These are phyloP conservation scores for Rhododendron molle DNA, from an alignment of 148 eudicot species.

Conservation along the genomic window DNA sequence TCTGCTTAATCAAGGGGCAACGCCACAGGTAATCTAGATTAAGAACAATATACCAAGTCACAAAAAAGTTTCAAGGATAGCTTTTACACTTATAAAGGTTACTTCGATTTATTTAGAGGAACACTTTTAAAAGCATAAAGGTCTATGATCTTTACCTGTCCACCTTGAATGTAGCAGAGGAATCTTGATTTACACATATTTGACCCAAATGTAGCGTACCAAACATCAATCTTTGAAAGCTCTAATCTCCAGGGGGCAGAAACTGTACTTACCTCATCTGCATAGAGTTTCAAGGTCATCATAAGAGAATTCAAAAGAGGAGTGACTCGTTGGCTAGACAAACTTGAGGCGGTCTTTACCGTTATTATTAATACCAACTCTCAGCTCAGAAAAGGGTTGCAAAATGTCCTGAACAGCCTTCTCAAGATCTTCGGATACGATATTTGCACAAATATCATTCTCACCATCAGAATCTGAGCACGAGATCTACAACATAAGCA, in stretches of 20 bases:
- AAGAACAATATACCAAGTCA: not conserved
- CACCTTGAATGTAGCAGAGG: constrained; percentile 87
- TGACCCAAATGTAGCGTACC: constrained; percentile 94
- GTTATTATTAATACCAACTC: constrained; percentile 32
- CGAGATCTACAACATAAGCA: constrained; percentile 23
- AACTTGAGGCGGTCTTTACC: constrained; percentile 28
- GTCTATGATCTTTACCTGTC: constrained; percentile 53
- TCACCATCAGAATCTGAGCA: constrained; percentile 79
- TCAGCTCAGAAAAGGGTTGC: constrained; percentile 58
- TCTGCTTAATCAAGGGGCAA: constrained; percentile 1
- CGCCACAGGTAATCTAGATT: not conserved
- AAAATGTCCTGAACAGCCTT: constrained; percentile 50
- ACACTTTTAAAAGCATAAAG: not conserved
- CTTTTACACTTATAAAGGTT: no score
- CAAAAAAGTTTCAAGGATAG: not conserved
- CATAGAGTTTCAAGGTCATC: constrained; percentile 4
- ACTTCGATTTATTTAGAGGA: not conserved
- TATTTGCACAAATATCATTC: constrained; percentile 16
- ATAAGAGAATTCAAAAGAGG: not conserved
- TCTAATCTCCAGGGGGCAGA: constrained; percentile 61
- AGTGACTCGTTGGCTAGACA: not conserved
- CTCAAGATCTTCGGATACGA: constrained; percentile 27
- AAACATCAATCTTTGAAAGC: constrained; percentile 59
- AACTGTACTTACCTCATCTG: constrained; percentile 39
- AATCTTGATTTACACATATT: constrained; percentile 79